Evolutionary conservation across 2,329 filamentous ascomycete species (phyloP), one percentile per base, ranked within the genome.

Genomic region (Clonostachys solani): DNA sequence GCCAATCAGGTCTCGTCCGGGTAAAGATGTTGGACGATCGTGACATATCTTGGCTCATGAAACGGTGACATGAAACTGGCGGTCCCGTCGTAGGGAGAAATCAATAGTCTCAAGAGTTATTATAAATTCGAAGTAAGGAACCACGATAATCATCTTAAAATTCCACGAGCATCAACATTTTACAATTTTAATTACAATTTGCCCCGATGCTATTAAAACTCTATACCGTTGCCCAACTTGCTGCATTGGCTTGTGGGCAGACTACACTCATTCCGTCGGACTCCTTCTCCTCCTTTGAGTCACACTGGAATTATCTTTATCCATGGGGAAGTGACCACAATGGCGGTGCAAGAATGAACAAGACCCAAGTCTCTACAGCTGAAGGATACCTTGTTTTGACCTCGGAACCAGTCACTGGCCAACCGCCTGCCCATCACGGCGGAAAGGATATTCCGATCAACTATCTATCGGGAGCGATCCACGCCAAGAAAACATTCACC

Each of bases 301-400:
- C 60, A 6, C 61, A 75, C 60, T 81, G 76, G 64, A 60, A 58
- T 46, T 76, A 77, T 60, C 70, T 75, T 52, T 81, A 82, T 55
- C 77, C 54, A 3, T 58, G 78, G 78, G 78, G 78, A 18, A 74
- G 68, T 16, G 73, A 77, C 54, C 78, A 81, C 62, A 81, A 81
- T 55, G 78, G 78, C 38, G 74, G 68, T 0, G 77, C 78, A 0
- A 75, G 76, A 35, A 82, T 81, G 78, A 59, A 68, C 53, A 62
- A 68, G 44, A 56, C 62, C 10, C 71, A 79, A 37, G 69, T 78
- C 42, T 51, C 57, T 5, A 64, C 78, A 43, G 54, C 57, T 5
- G 51, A 58, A 36, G 71, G 71, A 35, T 65, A 65, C 19, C 54
- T 79, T 29, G 75, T 71, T 0, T 57, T 80, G 23, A 75, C 72